Evolutionary conservation across 352 stramenopile genomes (phyloP), one percentile per base, ranked within the genome.

Genomic region (Globisporangium polare): DNA sequence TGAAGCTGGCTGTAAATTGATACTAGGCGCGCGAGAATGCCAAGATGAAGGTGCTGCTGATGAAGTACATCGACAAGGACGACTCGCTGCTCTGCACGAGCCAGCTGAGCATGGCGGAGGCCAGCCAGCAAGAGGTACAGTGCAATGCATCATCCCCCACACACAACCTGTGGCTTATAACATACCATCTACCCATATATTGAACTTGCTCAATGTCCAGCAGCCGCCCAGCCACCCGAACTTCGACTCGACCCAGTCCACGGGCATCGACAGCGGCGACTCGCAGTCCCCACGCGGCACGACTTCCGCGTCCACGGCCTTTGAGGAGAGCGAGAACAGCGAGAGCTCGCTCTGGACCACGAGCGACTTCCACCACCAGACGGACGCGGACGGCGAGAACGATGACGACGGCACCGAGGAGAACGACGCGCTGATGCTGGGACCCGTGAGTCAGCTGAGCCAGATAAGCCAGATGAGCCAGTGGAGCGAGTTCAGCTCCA

Each of bases 51-150:
- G 84, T 93, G 60, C 50, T 93, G 57, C 71, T 95, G 26, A 85
- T 91, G 79, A 90, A 88, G 53, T 93, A 95, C 72, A 90, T 95
- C 49, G 80, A 95, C 22, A 89, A 88, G 55, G 86, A 93, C 62
- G 79, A 93, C 58, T 90, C 83, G 59, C 67, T 95, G 29, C 55
- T 92, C 52, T 83, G 78, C 63, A 81, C 80, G 53, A 92, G 83
- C 45, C 86, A 94, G 66, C 61, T 94, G 56, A 92, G 79, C 58
- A 72, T 79, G 52, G 60, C 61, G 22, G 61, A 59, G 18, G 17
- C 39, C 17, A 70, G 60, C 15, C 52, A 70, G 29, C 51, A 68
- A 76, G 71, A 72, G 71, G 67, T 62, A 41, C 9, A 6, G 8
- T 17, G 2, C 22, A n/a, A 8, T 39, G 24, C 7, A 24, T 15